Conservation (phyloP, 257 asterid species). For the Nicotiana paniculata region DNA sequence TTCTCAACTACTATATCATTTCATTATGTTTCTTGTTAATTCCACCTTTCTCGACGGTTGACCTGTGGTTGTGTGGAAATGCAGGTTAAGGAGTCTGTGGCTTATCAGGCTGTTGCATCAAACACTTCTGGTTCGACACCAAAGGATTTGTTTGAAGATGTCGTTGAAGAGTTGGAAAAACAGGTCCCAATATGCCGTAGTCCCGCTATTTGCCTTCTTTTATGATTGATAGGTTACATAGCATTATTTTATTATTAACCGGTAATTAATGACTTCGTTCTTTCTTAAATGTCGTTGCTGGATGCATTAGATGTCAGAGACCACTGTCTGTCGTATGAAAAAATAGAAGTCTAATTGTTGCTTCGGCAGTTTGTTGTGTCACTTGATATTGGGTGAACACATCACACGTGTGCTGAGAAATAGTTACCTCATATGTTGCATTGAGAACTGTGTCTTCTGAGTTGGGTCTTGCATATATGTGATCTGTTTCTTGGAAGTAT, state of each 20-base stretch:
- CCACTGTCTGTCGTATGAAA: not conserved
- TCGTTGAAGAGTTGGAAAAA: constrained; percentile 71
- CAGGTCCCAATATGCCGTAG: constrained; percentile 39
- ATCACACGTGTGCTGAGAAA: not conserved
- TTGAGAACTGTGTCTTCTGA: not conserved
- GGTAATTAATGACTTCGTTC: not conserved
- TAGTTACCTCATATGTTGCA: not conserved
- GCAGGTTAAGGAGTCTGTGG: constrained; percentile 75
- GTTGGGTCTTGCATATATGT: not conserved
- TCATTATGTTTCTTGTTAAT: not conserved
- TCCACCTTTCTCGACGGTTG: not conserved
- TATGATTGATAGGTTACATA: not conserved
- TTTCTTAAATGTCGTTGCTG: not conserved
- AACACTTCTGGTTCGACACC: constrained; percentile 92
- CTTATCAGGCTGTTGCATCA: constrained; percentile 75
- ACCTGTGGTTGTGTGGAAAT: constrained; percentile 12
- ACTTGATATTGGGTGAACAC: not conserved
- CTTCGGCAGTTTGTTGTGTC: not conserved
- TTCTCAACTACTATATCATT: not conserved
- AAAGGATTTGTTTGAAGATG: constrained; percentile 86
- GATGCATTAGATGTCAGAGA: not conserved
- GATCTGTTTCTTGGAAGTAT: not conserved
- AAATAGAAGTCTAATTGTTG: not conserved
- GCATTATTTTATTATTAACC: not conserved
- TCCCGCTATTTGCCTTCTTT: not conserved